Conservation (phyloP, 129 eudicot genomes). For the Lactuca sativa region DNA sequence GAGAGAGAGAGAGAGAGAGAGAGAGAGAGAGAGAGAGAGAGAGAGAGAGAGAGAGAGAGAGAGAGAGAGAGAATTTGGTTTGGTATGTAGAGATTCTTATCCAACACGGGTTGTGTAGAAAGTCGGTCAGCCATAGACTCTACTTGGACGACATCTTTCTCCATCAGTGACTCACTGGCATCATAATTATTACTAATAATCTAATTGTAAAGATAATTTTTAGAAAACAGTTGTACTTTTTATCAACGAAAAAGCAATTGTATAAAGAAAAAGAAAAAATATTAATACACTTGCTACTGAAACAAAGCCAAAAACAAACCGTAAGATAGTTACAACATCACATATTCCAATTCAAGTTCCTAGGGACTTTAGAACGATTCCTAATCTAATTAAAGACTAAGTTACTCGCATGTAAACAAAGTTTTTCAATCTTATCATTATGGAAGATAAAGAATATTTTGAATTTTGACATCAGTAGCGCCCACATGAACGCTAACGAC, state of each 20-base stretch:
- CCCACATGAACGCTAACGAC: no score
- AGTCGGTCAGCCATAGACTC: conserved; percentile 42
- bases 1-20: conserved; percentile 24
- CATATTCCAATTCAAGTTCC: background rate
- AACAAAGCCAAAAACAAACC: background rate
- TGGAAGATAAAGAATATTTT: background rate
- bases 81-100: conserved; percentile 9
- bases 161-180: conserved; percentile 28
- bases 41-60: conserved; percentile 24
- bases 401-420: background rate
- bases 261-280: background rate
- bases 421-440: background rate
- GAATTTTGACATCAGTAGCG: background rate
- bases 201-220: no score
- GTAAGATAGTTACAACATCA: background rate
- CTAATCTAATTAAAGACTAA: background rate
- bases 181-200: background rate
- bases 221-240: background rate
- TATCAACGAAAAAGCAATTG: background rate
- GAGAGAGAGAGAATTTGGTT: conserved; percentile 5
- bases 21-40: conserved; percentile 24
- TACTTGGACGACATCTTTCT: conserved; percentile 41
- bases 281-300: no score
- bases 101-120: conserved; percentile 35
- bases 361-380: background rate